phyloP scores from a whole-genome alignment of 768 basidiomycete genomes.

The Termitomyces sp. region DNA sequence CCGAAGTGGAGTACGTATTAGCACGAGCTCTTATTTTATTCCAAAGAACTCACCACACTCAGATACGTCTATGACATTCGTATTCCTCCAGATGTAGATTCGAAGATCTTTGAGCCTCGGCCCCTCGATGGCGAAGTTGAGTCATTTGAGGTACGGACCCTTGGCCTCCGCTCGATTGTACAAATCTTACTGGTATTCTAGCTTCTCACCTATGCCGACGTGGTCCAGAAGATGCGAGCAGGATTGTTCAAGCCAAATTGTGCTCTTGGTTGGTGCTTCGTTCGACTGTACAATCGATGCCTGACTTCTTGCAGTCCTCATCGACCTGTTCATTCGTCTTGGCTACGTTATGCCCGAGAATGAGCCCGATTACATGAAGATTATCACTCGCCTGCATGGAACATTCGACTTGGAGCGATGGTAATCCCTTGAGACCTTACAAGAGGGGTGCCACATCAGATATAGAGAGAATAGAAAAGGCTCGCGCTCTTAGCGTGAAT shows the following conservation, averaged over 20 bases:
- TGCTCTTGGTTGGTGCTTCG: slow-evolving; percentile 57
- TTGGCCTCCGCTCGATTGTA: too few species aligned
- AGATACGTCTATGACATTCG: slow-evolving; percentile 85
- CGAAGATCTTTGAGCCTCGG: slow-evolving; percentile 53
- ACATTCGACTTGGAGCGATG: slow-evolving; percentile 62
- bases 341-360: slow-evolving; percentile 85
- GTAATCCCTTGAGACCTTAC: slow-evolving; percentile 18
- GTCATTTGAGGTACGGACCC: slow-evolving; percentile 67
- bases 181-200: slow-evolving; percentile 26
- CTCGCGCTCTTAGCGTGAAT: too few species aligned
- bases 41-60: background rate
- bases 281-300: background rate
- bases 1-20: slow-evolving; percentile 71
- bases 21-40: background rate
- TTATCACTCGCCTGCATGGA: slow-evolving; percentile 71
- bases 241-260: slow-evolving; percentile 93
- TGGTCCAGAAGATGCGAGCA: slow-evolving; percentile 58
- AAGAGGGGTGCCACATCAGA: background rate
- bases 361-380: slow-evolving; percentile 79
- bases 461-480: background rate
- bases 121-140: slow-evolving; percentile 95
- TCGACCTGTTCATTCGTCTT: slow-evolving; percentile 87
- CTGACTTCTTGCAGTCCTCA: slow-evolving; percentile 52
- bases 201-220: slow-evolving; percentile 63
- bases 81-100: slow-evolving; percentile 51